These are phyloP conservation scores for Neurospora pannonica DNA, from an alignment of 495 filamentous ascomycete species.

Conservation along the genomic window DNA sequence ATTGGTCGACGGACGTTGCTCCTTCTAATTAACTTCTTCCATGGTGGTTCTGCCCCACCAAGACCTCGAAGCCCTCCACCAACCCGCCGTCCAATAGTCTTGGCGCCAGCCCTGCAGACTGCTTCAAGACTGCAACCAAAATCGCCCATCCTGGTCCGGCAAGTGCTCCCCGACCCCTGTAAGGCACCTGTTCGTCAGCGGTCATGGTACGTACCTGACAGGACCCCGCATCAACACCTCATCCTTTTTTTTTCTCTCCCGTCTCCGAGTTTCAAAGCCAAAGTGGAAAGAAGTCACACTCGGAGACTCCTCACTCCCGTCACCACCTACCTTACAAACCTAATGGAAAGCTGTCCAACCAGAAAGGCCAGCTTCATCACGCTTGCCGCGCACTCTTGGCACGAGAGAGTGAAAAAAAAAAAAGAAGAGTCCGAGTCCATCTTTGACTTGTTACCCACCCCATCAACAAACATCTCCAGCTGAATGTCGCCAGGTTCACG, in stretches of 20 bases:
- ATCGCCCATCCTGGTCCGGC: background rate
- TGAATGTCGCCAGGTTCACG: background rate
- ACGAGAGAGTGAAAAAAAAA: background rate
- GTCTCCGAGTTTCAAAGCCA: background rate
- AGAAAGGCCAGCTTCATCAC: background rate
- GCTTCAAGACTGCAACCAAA: background rate
- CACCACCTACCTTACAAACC: no score
- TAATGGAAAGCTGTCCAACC: background rate
- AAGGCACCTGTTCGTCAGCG: background rate
- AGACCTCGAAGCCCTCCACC: background rate
- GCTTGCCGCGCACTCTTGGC: background rate
- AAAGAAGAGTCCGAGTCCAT: background rate
- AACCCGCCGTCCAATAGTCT: background rate
- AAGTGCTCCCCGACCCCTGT: background rate
- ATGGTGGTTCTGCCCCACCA: background rate
- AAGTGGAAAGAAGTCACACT: background rate
- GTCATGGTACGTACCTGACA: background rate
- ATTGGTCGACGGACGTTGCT: background rate
- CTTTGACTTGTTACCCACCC: background rate
- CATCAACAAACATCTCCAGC: background rate
- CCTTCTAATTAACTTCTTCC: background rate
- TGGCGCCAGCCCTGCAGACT: background rate
- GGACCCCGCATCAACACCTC: background rate
- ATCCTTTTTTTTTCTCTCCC: background rate
- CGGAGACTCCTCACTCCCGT: no score